A percentile compares a stretch with the other conserved stretches of the same genome.
Evolutionary conservation across 2,329 filamentous ascomycete species (phyloP).

Genomic region (Colletotrichum karsti): DNA sequence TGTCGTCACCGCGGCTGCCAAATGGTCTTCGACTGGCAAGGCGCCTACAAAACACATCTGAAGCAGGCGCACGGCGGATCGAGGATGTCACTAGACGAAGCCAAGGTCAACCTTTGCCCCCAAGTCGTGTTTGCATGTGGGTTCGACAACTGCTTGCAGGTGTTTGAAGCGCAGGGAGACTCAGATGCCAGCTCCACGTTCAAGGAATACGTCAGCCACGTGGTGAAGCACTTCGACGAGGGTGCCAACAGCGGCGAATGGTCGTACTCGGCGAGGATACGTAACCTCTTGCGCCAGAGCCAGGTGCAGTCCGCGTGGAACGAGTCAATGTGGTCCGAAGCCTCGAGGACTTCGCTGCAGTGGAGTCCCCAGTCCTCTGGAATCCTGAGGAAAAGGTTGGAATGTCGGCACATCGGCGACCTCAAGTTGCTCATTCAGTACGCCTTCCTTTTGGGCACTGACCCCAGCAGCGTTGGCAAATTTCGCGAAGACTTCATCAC

Average conservation of each 20-base stretch:
- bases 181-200: conserved; percentile 47
- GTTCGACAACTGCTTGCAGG: conserved; percentile 52
- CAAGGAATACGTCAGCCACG: conserved; percentile 55
- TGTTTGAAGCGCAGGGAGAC: conserved; percentile 52
- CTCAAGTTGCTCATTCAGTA: conserved; percentile 47
- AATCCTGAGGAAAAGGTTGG: conserved; percentile 52
- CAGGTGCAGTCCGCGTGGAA: conserved; percentile 48
- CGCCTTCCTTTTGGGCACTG: conserved; percentile 46
- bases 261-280: conserved; percentile 53
- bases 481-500: conserved; percentile 44
- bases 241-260: conserved; percentile 48
- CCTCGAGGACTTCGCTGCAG: conserved; percentile 41
- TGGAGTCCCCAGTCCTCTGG: conserved; percentile 53
- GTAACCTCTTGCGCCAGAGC: conserved; percentile 52
- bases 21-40: conserved; percentile 57
- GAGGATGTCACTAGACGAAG: conserved; percentile 49
- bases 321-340: conserved; percentile 42
- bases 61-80: conserved; percentile 53
- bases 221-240: conserved; percentile 57
- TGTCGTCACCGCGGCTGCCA: conserved; percentile 53
- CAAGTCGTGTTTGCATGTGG: conserved; percentile 59
- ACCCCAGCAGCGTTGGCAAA: conserved; percentile 36
- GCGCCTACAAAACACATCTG: conserved; percentile 55
- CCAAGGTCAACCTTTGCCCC: conserved; percentile 51
- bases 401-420: conserved; percentile 53